Evolutionary conservation across 768 basidiomycete species (phyloP).

Genomic region (Vishniacozyma victoriae): DNA sequence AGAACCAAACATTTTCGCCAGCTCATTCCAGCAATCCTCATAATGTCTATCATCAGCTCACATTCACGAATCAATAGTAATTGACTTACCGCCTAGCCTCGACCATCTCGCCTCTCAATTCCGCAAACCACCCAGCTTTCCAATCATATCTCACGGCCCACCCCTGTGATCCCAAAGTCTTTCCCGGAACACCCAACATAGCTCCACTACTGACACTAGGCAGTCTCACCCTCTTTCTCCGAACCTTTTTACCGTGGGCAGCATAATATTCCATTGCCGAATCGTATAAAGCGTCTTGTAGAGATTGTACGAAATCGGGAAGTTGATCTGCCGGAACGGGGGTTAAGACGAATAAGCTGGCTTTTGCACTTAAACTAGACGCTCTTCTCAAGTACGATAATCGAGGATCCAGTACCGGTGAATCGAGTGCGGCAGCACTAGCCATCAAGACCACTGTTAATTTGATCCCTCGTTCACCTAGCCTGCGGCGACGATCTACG

Average conservation of each 20-base stretch:
- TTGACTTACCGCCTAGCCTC: constrained; percentile 75
- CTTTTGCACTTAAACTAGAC: constrained; percentile 81
- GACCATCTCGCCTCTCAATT: constrained; percentile 87
- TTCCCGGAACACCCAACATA: no score
- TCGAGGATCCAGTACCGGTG: constrained; percentile 72
- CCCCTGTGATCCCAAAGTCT: constrained; percentile 71
- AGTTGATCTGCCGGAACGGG: constrained; percentile 83
- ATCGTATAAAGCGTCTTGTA: constrained; percentile 83
- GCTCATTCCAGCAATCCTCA: constrained; percentile 80
- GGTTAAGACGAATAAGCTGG: constrained; percentile 87
- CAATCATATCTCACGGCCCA: constrained; percentile 97
- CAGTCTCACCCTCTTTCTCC: constrained; percentile 75
- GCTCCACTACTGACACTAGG: constrained; percentile 36
- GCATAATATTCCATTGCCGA: constrained; percentile 90
- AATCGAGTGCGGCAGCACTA: constrained; percentile 79
- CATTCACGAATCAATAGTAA: no score
- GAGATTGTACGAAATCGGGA: constrained; percentile 66
- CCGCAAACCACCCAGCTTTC: constrained; percentile 94
- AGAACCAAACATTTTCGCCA: constrained; percentile 83
- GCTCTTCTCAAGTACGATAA: constrained; percentile 81
- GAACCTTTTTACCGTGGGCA: constrained; percentile 81
- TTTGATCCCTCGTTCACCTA: constrained; percentile 82
- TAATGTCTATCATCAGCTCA: constrained; percentile 68
- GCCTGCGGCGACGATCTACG: constrained; percentile 67
- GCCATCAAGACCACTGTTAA: constrained; percentile 89